phyloP scores from a whole-genome alignment of 345 rosid species.

The Boechera divaricarpa region DNA sequence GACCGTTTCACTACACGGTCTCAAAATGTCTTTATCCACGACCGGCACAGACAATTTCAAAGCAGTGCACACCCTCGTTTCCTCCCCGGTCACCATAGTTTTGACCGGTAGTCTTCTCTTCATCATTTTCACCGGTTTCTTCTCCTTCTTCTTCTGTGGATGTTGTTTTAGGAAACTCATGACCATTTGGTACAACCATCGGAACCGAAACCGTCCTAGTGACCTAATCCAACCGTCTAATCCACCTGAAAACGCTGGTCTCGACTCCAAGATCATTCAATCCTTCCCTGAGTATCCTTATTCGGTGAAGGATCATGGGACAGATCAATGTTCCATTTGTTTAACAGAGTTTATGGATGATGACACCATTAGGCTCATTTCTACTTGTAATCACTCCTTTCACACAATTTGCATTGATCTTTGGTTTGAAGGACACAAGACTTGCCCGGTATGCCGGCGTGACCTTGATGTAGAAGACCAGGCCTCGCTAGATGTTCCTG shows the following conservation, averaged over 20 bases:
- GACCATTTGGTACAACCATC: conserved; percentile 42
- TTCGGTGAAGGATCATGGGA: conserved; percentile 52
- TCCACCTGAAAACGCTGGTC: conserved; percentile 47
- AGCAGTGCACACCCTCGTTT: conserved; percentile 35
- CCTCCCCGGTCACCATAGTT: conserved; percentile 57
- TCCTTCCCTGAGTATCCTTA: conserved; percentile 67
- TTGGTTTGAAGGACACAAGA: conserved; percentile 77
- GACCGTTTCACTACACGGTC: conserved; percentile 40
- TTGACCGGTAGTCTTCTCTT: conserved; percentile 62
- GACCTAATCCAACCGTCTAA: conserved; percentile 26
- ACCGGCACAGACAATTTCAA: background rate
- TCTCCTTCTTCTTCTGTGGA: conserved; percentile 62
- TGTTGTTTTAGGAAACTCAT: conserved; percentile 54
- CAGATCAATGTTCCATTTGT: conserved; percentile 66
- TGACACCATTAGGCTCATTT: conserved; percentile 69
- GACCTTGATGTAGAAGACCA: conserved; percentile 58
- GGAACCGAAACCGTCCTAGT: conserved; percentile 49
- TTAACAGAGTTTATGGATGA: conserved; percentile 68
- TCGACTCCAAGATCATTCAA: conserved; percentile 61
- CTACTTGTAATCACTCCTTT: conserved; percentile 76
- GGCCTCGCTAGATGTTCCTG: conserved; percentile 6
- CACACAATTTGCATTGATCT: conserved; percentile 87
- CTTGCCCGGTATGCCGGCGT: conserved; percentile 83
- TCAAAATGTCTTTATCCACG: conserved; percentile 39
- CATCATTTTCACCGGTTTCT: conserved; percentile 61